Base-by-base conservation (phyloP, 192 early-diverging fungal genomes). In the Gonapodya sp. region DNA sequence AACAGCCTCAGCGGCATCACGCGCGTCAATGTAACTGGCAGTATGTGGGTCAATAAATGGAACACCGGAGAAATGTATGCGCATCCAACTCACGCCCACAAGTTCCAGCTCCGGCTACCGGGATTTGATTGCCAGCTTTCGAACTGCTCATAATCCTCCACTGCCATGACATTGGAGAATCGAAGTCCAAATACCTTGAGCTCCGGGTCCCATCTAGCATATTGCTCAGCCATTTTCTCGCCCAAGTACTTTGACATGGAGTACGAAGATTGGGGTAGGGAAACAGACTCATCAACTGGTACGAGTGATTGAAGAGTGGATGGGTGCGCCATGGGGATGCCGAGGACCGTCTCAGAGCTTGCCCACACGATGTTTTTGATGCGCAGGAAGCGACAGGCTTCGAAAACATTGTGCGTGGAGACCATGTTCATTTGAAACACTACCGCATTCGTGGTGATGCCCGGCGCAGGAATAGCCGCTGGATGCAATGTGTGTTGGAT, bases 151-250 rank as follows among this genome's bases (percentile, higher is more conserved):
- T 77, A 77, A 33, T 77, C 75, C 75, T 34, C 31, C 75, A 2
- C 75, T 2, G 31, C 8, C 75, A 77, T 77, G 30, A 77, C 75
- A 33, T 77, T 77, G 8, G 75, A 77, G 75, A 77, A 77, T 33
- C 75, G 2, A 2, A 77, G 31, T 34, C 75, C 75, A 33, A 77
- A 16, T 16, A 77, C 34, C 31, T 34, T 18, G 30, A 34, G 30
- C 8, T 77, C 34, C 8, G 8, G 8, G 30, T 77, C 30, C 75
- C 75, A 77, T 16, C 75, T 16, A 14, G 75, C 75, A 31, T 16
- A 77, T 33, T 77, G 75, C 75, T 77, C 75, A 16, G 75, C 75
- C 75, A 77, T 77, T 33, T 77, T 77, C 75, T 77, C 75, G 75
- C 75, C 75, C 18, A 77, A 33, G 75, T 77, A 34, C 31, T 77